Evolutionary conservation across 1,139 yeast genomes (phyloP).

Genomic region (Candida anutae): DNA sequence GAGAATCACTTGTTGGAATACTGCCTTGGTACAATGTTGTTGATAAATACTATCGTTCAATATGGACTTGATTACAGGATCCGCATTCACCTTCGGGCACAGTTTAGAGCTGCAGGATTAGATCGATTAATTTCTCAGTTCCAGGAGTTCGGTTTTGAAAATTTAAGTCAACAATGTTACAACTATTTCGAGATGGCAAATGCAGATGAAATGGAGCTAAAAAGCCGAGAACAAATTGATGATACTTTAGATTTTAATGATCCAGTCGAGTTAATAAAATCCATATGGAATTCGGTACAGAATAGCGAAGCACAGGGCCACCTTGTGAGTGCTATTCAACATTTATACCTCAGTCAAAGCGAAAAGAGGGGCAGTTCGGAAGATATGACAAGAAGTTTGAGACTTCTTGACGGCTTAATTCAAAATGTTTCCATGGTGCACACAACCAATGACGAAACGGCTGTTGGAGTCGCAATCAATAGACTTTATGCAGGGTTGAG

Average conservation of each 20-base stretch:
- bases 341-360: slow-evolving; percentile 64
- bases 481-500: slow-evolving; percentile 68
- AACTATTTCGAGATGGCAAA: slow-evolving; percentile 61
- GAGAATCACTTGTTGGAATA: slow-evolving; percentile 77
- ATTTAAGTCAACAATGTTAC: slow-evolving; percentile 57
- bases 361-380: slow-evolving; percentile 44
- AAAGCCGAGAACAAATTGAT: slow-evolving; percentile 52
- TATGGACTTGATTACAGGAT: slow-evolving; percentile 59
- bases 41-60: slow-evolving; percentile 65
- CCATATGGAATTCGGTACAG: slow-evolving; percentile 64
- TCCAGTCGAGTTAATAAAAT: slow-evolving; percentile 63
- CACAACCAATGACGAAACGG: slow-evolving; percentile 59
- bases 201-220: slow-evolving; percentile 61
- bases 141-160: slow-evolving; percentile 54
- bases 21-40: slow-evolving; percentile 67
- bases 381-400: slow-evolving; percentile 58
- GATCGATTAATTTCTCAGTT: slow-evolving; percentile 55
- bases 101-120: slow-evolving; percentile 71
- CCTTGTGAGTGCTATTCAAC: slow-evolving; percentile 75
- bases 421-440: slow-evolving; percentile 70
- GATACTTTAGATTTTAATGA: slow-evolving; percentile 60
- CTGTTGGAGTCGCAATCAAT: slow-evolving; percentile 79
- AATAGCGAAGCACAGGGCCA: slow-evolving; percentile 68
- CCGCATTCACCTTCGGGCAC: slow-evolving; percentile 70
- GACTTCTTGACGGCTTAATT: slow-evolving; percentile 75